Evolutionary conservation across 2,329 filamentous ascomycete species (phyloP), one percentile per base, ranked within the genome.

Genomic region (Leptographium galeiforme): DNA sequence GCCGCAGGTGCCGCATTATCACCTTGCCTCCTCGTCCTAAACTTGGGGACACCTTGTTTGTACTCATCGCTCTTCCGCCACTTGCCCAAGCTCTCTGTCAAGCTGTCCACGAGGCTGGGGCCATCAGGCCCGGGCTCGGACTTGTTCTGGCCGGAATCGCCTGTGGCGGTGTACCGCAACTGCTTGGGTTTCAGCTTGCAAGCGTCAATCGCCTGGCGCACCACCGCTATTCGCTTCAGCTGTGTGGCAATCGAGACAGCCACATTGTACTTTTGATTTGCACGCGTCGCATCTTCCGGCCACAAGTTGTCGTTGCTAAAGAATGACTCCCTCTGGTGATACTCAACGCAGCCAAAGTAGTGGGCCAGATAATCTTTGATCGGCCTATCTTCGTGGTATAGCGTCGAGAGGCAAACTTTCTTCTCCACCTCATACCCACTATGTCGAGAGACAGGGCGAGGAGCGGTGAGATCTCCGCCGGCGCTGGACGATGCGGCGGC

Each of bases 321-420:
- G 11, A 50, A 52, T 8, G 11, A 2, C 0, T 34, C 30, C 14
- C 53, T 18, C 16, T 54, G 19, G 11, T 8, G 6, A 6, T 34
- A 32, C 18, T 48, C 38, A 6, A 54, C 43, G 44, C 53, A 54
- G n/a, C 53, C 53, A n/a, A 54, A 33, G 16, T 43, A 54, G 44
- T 54, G 53, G 4, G 48, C n/a, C 43, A 51, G 19, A 18, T 48
- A 38, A 32, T 54, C 48, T n/a, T 18, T 43, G 44, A 54, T 38
- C 2, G 16, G 25, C 16, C 19, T 47, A 1, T 43, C 36, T 2
- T 48, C 25, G 34, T 54, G 53, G 2, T 25, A 14, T 4, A 51
- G 14, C 2, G 53, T 32, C 11, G 53, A 43, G 25, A 51, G 48
- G 18, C 53, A 54, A 2, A 14, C 19, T 8, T 2, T 10, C 30